Evolutionary conservation across 2,329 filamentous ascomycete genomes (phyloP).

Genomic region (Colletotrichum destructivum): DNA sequence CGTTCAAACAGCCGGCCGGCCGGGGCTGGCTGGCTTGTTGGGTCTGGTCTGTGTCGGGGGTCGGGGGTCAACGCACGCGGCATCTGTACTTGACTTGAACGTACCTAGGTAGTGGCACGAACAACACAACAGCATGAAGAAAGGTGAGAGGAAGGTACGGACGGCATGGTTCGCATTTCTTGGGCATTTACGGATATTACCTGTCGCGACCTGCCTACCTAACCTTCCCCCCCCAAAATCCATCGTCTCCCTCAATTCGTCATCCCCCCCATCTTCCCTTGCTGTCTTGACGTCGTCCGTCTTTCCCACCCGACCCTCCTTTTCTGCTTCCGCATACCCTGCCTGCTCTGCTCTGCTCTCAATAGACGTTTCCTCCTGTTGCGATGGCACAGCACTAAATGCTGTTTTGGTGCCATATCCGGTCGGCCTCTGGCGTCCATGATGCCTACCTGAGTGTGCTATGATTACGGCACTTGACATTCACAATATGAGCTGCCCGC

Average conservation of each 20-base stretch:
- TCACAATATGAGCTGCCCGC: background rate
- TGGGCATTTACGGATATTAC: background rate
- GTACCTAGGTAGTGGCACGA: slow-evolving; percentile 1
- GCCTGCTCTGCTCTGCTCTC: background rate
- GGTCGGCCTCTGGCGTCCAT: too few species aligned
- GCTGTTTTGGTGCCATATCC: too few species aligned
- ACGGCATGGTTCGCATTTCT: background rate
- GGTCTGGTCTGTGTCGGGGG: slow-evolving; percentile 12
- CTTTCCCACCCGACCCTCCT: background rate
- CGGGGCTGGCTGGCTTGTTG: slow-evolving; percentile 35
- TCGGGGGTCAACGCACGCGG: slow-evolving; percentile 10
- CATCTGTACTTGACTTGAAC: slow-evolving; percentile 3
- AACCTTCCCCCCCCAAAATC: background rate
- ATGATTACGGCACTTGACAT: background rate
- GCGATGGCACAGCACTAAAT: background rate
- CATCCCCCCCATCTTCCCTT: slow-evolving; percentile 5
- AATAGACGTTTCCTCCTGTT: background rate
- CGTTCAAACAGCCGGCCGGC: slow-evolving; percentile 39
- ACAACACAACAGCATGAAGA: background rate
- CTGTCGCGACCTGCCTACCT: background rate
- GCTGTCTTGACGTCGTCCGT: slow-evolving; percentile 9
- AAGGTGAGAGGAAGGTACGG: slow-evolving; percentile 12
- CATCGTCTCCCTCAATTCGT: slow-evolving; percentile 2
- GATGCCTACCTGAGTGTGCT: too few species aligned
- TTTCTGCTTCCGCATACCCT: background rate